These are phyloP conservation scores for Arxiozyma telluris DNA, from an alignment of 1,139 yeast species.

Conservation along the genomic window DNA sequence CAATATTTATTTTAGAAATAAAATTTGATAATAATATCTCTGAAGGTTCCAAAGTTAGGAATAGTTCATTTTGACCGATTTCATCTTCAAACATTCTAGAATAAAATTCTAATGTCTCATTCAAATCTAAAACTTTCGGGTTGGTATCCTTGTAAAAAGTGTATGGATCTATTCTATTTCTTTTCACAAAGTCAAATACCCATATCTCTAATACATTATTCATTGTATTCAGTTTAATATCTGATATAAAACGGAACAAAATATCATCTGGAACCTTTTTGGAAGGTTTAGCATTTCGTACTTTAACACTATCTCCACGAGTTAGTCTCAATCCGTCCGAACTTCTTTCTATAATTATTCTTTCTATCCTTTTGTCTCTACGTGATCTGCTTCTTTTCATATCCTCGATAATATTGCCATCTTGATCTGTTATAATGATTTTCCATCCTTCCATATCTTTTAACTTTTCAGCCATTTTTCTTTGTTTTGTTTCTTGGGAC, in stretches of 20 bases:
- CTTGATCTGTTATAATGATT: slow-evolving; percentile 22
- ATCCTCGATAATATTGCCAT: slow-evolving; percentile 18
- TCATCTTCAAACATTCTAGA: slow-evolving; percentile 7
- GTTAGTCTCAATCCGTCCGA: slow-evolving; percentile 17
- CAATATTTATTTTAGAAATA: slow-evolving; percentile 3
- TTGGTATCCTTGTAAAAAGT: slow-evolving; percentile 13
- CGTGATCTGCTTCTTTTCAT: slow-evolving; percentile 13
- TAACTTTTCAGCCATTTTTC: slow-evolving; percentile 19
- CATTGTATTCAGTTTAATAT: slow-evolving; percentile 25
- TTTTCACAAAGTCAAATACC: slow-evolving; percentile 23
- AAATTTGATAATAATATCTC: slow-evolving; percentile 12
- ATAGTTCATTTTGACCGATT: slow-evolving; percentile 12
- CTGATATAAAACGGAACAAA: slow-evolving; percentile 23
- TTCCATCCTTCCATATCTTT: slow-evolving; percentile 27
- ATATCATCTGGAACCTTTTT: slow-evolving; percentile 14
- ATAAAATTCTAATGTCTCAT: slow-evolving; percentile 5
- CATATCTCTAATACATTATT: slow-evolving; percentile 25
- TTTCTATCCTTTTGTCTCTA: slow-evolving; percentile 16
- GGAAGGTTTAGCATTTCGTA: slow-evolving; percentile 5
- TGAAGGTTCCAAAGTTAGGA: slow-evolving; percentile 10
- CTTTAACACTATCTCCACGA: slow-evolving; percentile 23
- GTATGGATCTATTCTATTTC: slow-evolving; percentile 22
- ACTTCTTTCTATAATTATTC: slow-evolving; percentile 11
- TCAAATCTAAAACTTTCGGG: slow-evolving; percentile 6
- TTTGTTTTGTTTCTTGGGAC: not conserved